phyloP scores from a whole-genome alignment of 306 rosid species.

The Rosa persica region DNA sequence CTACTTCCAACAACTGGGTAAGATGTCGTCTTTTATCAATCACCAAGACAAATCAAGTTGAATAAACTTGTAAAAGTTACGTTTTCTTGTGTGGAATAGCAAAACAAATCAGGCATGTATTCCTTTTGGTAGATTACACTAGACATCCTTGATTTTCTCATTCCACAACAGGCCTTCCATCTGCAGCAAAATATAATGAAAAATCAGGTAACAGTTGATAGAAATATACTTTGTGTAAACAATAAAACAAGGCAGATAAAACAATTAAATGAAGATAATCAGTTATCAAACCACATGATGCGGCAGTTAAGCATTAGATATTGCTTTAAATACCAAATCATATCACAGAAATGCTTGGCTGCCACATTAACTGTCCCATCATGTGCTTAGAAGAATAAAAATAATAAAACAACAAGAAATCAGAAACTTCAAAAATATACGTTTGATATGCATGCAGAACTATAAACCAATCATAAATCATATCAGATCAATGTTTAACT shows the following conservation, averaged over 20 bases:
- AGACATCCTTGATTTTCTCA: background rate
- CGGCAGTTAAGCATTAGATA: background rate
- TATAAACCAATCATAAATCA: background rate
- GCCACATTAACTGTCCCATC: background rate
- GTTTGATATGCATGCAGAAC: background rate
- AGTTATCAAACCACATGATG: background rate
- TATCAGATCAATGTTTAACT: background rate
- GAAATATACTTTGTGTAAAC: background rate
- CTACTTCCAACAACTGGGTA: background rate
- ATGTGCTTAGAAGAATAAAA: background rate
- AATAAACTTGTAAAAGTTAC: background rate
- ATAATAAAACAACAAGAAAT: background rate
- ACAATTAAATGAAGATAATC: constrained; percentile 12
- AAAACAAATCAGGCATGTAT: background rate
- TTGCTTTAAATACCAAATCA: background rate
- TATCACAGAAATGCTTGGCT: background rate
- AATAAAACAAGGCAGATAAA: background rate
- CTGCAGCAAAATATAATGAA: constrained; percentile 44
- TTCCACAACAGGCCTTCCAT: constrained; percentile 18
- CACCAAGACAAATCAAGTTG: background rate
- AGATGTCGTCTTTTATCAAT: background rate
- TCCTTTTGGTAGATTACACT: background rate
- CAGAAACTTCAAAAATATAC: background rate
- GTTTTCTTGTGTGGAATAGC: background rate
- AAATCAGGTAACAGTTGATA: constrained; percentile 23